Base-by-base conservation (phyloP, 2,329 filamentous ascomycete species). In the Verticillium dahliae region DNA sequence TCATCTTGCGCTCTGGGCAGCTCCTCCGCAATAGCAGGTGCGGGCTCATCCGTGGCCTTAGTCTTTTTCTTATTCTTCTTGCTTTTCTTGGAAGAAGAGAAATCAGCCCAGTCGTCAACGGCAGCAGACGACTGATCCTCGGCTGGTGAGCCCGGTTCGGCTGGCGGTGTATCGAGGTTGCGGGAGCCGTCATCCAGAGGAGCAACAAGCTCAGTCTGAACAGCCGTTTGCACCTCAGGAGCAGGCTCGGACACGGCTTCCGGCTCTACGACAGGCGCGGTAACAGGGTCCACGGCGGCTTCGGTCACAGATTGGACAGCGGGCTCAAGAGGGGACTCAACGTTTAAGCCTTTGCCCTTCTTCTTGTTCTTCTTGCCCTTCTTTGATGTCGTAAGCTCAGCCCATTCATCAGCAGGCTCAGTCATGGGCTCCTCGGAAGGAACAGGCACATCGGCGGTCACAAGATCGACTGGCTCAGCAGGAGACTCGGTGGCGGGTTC, bases 401-500 rank as follows among this genome's bases (percentile, higher is more conserved):
- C 58, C 54, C 69, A 66, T 14, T 68, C 67, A 18, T 59, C 54
- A 4, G 14, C 4, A 22, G 37, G 4, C 31, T 54, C 50, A 22
- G 7, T 35, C 15, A 10, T 54, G 22, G 27, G 50, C n/a, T 31
- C 31, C 6, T 58, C 50, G 31, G 56, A 13, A 27, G 45, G 4
- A 9, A 52, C n/a, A 10, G 45, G 45, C 18, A 10, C 9, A 11
- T n/a, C 22, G 27, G 10, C 39, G n/a, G 31, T 13, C 14, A 45
- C 38, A 58, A 58, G 35, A 7, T 41, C 57, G 14, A 15, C 33
- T 6, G 35, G 15, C 13, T 38, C 34, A n/a, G n/a, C 6, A 6
- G 56, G 9, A 39, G 52, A 11, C 11, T 60, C 50, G n/a, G 6
- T 5, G 27, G 27, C 27, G 3, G 27, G 27, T 31, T 31, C 27